Evolutionary conservation across 306 rosid genomes (phyloP).

Genomic region (Lotus japonicus): DNA sequence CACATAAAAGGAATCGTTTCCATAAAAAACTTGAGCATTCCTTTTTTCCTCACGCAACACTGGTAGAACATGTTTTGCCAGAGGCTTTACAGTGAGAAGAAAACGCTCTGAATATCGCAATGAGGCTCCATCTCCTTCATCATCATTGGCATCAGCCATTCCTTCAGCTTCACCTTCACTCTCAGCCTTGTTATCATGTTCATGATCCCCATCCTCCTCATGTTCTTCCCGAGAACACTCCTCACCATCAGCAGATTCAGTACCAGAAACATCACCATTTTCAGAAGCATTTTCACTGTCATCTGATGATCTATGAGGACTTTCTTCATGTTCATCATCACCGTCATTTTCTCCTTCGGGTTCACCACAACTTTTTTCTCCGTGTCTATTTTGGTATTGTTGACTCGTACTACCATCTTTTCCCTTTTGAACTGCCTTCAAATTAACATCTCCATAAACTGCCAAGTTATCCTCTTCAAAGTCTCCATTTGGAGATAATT

Average conservation of each 20-base stretch:
- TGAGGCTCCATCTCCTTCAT: conserved; percentile 76
- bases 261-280: conserved; percentile 83
- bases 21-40: conserved; percentile 68
- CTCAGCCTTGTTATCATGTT: conserved; percentile 77
- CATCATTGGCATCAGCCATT: conserved; percentile 88
- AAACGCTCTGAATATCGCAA: conserved; percentile 75
- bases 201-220: conserved; percentile 68
- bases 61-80: conserved; percentile 65
- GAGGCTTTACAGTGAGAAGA: conserved; percentile 81
- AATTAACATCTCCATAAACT: conserved; percentile 52
- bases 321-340: conserved; percentile 86
- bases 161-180: conserved; percentile 99
- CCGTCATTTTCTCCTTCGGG: conserved; percentile 74
- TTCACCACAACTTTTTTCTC: conserved; percentile 60
- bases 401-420: conserved; percentile 45
- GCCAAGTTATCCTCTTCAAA: conserved; percentile 93
- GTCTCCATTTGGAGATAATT: conserved; percentile 94
- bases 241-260: conserved; percentile 91
- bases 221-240: conserved; percentile 91
- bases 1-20: conserved; percentile 92
- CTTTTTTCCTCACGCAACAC: conserved; percentile 51
- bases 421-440: conserved; percentile 43
- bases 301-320: conserved; percentile 84
- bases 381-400: conserved; percentile 55
- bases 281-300: conserved; percentile 91